A percentile compares a stretch with the other conserved stretches of the same genome.
These are phyloP conservation scores for Solanum chmielewskii DNA, from an alignment of 257 asterid genomes.

Conservation along the genomic window DNA sequence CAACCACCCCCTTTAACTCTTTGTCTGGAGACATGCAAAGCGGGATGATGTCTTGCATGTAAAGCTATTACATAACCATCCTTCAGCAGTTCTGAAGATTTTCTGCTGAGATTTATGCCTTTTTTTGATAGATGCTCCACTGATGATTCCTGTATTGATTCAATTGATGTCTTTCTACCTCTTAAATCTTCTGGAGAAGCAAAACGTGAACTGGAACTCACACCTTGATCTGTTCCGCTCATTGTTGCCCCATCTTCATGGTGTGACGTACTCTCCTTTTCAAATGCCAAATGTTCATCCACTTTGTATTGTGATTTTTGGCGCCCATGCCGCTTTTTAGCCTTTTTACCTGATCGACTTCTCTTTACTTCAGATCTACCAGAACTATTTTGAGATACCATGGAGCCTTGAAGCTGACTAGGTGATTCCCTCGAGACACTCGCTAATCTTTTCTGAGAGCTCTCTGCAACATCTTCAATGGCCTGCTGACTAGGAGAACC, in stretches of 20 bases:
- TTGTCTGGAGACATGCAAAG: slow-evolving; percentile 82
- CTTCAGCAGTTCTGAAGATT: slow-evolving; percentile 59
- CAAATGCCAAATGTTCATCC: slow-evolving; percentile 48
- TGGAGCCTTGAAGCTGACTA: slow-evolving; percentile 56
- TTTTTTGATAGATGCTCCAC: slow-evolving; percentile 39
- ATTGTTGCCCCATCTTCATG: slow-evolving; percentile 79
- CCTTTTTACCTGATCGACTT: slow-evolving; percentile 94
- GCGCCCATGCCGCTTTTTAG: slow-evolving; percentile 87
- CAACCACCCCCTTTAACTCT: slow-evolving; percentile 96
- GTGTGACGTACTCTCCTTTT: slow-evolving; percentile 68
- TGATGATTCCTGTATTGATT: slow-evolving; percentile 44
- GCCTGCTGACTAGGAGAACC: slow-evolving; percentile 42
- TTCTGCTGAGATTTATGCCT: slow-evolving; percentile 33
- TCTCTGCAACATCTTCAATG: slow-evolving; percentile 48
- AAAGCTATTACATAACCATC: slow-evolving; percentile 86
- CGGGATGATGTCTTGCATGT: slow-evolving; percentile 63
- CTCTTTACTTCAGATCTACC: slow-evolving; percentile 67
- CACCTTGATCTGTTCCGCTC: slow-evolving; percentile 87
- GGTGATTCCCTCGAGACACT: slow-evolving; percentile 48
- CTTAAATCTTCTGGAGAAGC: slow-evolving; percentile 86
- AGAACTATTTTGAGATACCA: slow-evolving; percentile 39
- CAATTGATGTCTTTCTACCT: slow-evolving; percentile 56
- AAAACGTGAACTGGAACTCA: slow-evolving; percentile 84
- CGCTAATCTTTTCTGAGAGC: slow-evolving; percentile 56
- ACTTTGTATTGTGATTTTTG: slow-evolving; percentile 78